Percentiles rank a stretch among this genome's conserved stretches.
Conservation (phyloP, 306 rosid species). For the Oxytropis ochrocephala region DNA sequence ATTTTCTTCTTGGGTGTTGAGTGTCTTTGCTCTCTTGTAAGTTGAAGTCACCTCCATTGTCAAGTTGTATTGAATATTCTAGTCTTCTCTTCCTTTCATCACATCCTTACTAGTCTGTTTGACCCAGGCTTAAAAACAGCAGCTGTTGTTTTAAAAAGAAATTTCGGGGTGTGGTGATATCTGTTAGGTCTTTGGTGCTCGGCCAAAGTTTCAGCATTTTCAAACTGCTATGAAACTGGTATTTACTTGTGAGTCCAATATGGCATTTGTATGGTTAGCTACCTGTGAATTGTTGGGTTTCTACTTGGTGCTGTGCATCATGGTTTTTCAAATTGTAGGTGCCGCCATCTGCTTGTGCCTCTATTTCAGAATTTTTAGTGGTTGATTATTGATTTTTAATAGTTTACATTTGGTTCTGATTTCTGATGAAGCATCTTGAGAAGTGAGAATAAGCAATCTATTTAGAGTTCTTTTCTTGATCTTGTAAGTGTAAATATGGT, state of each 20-base stretch:
- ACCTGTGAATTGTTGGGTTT: not conserved
- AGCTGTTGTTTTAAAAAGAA: not conserved
- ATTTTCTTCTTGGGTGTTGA: not conserved
- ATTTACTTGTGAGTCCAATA: not conserved
- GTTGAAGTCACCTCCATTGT: not conserved
- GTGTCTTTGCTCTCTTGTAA: not conserved
- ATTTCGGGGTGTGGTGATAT: not conserved
- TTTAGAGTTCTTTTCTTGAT: not conserved
- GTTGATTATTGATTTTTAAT: not conserved
- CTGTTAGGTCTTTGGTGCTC: not conserved
- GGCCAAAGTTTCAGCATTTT: not conserved
- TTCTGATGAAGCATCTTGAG: not conserved
- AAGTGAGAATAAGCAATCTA: not conserved
- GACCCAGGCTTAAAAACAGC: not conserved
- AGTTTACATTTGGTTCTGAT: not conserved
- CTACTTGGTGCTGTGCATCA: not conserved
- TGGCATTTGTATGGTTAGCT: not conserved
- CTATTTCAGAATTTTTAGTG: not conserved
- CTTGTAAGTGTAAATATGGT: not conserved
- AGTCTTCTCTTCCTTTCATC: not conserved
- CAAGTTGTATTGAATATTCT: not conserved
- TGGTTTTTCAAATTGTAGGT: not conserved
- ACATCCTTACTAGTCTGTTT: conserved; percentile 3
- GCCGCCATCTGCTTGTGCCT: not conserved
- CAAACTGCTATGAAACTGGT: not conserved